Evolutionary conservation across 108 stramenopile species (phyloP).

Genomic region (Aurantiochytrium sp.): DNA sequence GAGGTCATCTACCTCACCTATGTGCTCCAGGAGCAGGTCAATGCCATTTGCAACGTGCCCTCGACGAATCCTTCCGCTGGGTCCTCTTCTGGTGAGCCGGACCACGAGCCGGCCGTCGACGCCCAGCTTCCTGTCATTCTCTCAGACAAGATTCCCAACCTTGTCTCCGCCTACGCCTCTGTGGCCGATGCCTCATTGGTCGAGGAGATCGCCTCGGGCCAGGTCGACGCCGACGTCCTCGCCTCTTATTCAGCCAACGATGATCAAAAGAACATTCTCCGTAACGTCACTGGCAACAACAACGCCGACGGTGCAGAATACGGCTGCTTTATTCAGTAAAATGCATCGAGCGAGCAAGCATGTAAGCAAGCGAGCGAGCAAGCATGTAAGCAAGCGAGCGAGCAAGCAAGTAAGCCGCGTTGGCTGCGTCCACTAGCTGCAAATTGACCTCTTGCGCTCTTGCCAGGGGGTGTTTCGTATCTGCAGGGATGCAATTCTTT

Average conservation of each 20-base stretch:
- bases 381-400: no score
- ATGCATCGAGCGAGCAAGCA: no score
- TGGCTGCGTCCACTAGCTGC: no score
- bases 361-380: no score
- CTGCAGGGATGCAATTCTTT: no score
- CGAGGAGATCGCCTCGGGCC: neutral
- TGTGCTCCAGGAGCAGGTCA: neutral
- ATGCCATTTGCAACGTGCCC: neutral
- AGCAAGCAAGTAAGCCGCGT: no score
- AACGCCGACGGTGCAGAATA: neutral
- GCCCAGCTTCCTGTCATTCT: neutral
- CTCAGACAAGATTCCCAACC: neutral
- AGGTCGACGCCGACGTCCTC: neutral
- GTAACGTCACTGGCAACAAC: neutral
- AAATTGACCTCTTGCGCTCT: no score
- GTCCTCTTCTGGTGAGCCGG: neutral
- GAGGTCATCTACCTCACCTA: slow-evolving; percentile 12
- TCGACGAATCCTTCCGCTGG: neutral
- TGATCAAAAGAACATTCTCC: neutral
- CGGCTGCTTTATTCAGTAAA: neutral
- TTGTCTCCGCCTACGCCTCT: neutral
- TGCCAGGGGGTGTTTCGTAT: no score
- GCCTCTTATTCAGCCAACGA: neutral
- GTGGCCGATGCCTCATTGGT: neutral
- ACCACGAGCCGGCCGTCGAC: slow-evolving; percentile 9